phyloP scores from a whole-genome alignment of 441 rosid species.

The Adansonia madagascariensis region DNA sequence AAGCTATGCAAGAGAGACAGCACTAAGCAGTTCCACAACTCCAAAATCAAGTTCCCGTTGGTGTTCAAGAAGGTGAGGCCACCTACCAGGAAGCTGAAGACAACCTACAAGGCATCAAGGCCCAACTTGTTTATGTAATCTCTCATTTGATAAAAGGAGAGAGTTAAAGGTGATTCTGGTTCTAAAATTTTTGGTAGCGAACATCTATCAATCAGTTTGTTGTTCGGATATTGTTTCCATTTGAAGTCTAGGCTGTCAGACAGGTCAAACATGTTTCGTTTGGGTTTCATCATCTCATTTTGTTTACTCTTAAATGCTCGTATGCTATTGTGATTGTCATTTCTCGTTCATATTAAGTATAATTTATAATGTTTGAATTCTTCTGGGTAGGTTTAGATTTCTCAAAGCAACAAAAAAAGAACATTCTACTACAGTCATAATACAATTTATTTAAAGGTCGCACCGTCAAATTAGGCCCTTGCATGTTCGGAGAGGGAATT shows the following conservation, averaged over 20 bases:
- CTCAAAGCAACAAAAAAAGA: not conserved
- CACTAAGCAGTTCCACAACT: conserved; percentile 48
- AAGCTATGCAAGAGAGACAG: conserved; percentile 47
- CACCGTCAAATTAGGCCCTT: too few species aligned
- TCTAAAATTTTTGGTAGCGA: conserved; percentile 27
- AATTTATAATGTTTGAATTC: not conserved
- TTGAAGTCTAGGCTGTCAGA: conserved; percentile 23
- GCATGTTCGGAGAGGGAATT: too few species aligned
- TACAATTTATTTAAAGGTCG: too few species aligned
- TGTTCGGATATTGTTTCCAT: conserved; percentile 29
- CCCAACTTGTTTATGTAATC: conserved; percentile 45
- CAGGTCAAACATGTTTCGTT: conserved; percentile 19
- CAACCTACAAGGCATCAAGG: conserved; percentile 47
- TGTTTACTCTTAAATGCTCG: conserved; percentile 19
- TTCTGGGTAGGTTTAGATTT: not conserved
- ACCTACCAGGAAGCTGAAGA: conserved; percentile 49
- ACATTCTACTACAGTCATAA: too few species aligned
- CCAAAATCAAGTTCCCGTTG: conserved; percentile 50
- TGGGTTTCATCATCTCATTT: conserved; percentile 14
- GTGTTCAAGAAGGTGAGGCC: conserved; percentile 48
- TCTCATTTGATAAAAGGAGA: conserved; percentile 22
- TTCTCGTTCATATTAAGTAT: not conserved
- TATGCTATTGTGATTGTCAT: conserved; percentile 1
- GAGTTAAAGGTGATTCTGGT: conserved; percentile 20
- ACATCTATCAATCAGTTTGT: conserved; percentile 22